Evolutionary conservation across 164 flowering plant genomes (phyloP), one percentile per base, ranked within the genome.

Genomic region (Magnolia changhungtana): DNA sequence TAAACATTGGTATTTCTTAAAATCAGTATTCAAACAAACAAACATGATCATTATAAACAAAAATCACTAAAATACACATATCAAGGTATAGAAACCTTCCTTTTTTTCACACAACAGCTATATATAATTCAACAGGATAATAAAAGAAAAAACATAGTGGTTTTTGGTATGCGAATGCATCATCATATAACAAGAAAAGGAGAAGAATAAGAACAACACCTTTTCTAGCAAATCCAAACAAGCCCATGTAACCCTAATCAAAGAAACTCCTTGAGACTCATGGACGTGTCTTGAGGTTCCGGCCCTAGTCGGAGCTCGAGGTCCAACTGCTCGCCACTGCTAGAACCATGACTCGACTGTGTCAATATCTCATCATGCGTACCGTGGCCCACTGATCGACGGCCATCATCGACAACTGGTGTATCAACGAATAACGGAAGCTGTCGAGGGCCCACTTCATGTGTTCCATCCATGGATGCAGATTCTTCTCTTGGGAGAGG

Each of bases 241-340:
- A 19, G 10, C 24, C 67, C 50, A 52, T 7, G 24, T 9, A n/a
- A 27, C n/a, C 37, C 64, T 20, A 75, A 73, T 58, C 76, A 77
- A 72, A 77, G 78, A 64, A 84, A 80, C 29, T 84, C 74, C 75
- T 18, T 80, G 19, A 79, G 73, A 59, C 76, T 75, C 63, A 24
- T 74, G 5, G 75, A 63, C 5, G 72, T 50, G 21, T 52, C 21
- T 50, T 66, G 68, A 24, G 87, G 84, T 71, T 84, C 83, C 11
- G 84, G 83, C 10, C 89, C 89, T 50, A 88, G 72, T 45, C 91
- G 81, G 63, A 88, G 88, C 76, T 88, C 89, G 0, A 88, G 85
- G 81, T 88, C 88, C 73, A 87, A 65, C 21, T 55, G 11, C 11
- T 80, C 80, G 9, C 0, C 67, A 24, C 27, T 23, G 8, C 0